Evolutionary conservation across 805 yeast species (phyloP), one percentile per base, ranked within the genome.

Genomic region (Cyberlindnera maclurae): DNA sequence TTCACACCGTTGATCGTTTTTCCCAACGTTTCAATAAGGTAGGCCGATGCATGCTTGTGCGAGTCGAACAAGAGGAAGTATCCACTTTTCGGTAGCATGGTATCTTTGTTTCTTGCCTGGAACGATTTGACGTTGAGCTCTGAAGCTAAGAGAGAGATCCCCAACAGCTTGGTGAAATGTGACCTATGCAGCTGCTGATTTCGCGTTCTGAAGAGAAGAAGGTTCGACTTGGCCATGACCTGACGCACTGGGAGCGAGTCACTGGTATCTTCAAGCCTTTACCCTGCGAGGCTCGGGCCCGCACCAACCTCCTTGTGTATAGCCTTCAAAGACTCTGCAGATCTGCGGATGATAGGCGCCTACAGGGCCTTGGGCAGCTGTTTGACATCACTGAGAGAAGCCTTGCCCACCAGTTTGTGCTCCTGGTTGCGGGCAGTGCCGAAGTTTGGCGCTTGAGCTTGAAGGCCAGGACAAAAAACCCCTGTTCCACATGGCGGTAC

Each of bases 401-500:
- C 31, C 15, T 27, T 34, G 17, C 15, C 7, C 37, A 31, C 16
- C 8, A 6, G 24, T 20, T 5, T 20, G 24, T n/a, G n/a, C n/a
- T n/a, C n/a, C n/a, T n/a, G n/a, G n/a, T n/a, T n/a, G n/a, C n/a
- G n/a, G n/a, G n/a, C n/a, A n/a, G n/a, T n/a, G n/a, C n/a, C n/a
- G n/a, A n/a, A n/a, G n/a, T n/a, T n/a, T n/a, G n/a, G n/a, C n/a
- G 7, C 67, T 88, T 47, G 84, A 84, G 46, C 65, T 82, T 3
- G 93, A 86, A 42, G 89, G 94, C 28, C 57, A 86, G 33, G 98
- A 93, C 62, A 87, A 87, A 62, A 89, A 88, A n/a, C n/a, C 62
- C 76, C 97, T 6, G 62, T 85, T 38, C 66, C 93, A 44, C 95
- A 83, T 50, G 97, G 98, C 62, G 98, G 98, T 65, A 93, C 98